These are phyloP conservation scores for Orbilia brochopaga DNA, from an alignment of 2,329 filamentous ascomycete genomes.

Conservation along the genomic window DNA sequence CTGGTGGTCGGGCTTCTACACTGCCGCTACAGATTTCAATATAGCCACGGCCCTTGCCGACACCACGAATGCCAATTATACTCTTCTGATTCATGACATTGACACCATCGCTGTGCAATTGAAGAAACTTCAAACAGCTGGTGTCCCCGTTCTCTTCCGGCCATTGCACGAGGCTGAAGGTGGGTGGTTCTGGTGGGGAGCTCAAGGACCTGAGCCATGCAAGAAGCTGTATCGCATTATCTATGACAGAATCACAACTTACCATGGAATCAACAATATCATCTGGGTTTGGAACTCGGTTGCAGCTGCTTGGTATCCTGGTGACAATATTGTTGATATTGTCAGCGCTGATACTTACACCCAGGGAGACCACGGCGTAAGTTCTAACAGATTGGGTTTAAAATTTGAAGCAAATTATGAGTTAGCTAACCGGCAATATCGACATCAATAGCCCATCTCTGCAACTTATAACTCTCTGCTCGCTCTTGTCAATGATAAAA, in stretches of 20 bases:
- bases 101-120: slow-evolving; percentile 62
- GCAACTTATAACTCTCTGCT: slow-evolving; percentile 61
- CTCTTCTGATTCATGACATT: slow-evolving; percentile 61
- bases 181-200: slow-evolving; percentile 65
- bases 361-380: slow-evolving; percentile 59
- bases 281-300: slow-evolving; percentile 64
- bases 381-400: slow-evolving; percentile 2
- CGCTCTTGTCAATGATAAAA: slow-evolving; percentile 60
- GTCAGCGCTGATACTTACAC: slow-evolving; percentile 61
- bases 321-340: slow-evolving; percentile 61
- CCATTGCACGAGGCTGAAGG: slow-evolving; percentile 63
- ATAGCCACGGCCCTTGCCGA: slow-evolving; percentile 59
- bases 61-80: slow-evolving; percentile 61
- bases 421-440: slow-evolving; percentile 12
- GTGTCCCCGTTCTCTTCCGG: slow-evolving; percentile 62
- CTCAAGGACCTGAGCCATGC: slow-evolving; percentile 60
- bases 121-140: slow-evolving; percentile 59
- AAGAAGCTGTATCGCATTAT: slow-evolving; percentile 61
- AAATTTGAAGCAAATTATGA: slow-evolving; percentile 49
- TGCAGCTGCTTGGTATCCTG: slow-evolving; percentile 61
- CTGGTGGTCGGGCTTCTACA: slow-evolving; percentile 64
- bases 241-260: slow-evolving; percentile 60
- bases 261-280: slow-evolving; percentile 62
- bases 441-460: slow-evolving; percentile 57
- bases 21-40: slow-evolving; percentile 62